These are phyloP conservation scores for Cicer judaicum DNA, from an alignment of 306 rosid species.

Conservation along the genomic window DNA sequence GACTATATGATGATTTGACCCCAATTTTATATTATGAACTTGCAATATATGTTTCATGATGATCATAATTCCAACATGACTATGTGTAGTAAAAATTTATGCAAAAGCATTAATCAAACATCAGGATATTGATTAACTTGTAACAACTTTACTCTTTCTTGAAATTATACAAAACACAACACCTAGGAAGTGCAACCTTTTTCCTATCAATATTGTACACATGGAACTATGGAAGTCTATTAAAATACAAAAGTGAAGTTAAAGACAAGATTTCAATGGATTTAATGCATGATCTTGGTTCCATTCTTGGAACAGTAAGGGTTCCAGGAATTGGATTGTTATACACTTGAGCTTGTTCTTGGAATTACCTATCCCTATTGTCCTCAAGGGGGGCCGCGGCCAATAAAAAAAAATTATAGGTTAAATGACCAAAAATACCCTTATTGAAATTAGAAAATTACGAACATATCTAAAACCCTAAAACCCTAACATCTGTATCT, in stretches of 20 bases:
- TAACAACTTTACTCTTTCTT: neutral
- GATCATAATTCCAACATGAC: slow-evolving; percentile 18
- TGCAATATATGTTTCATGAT: slow-evolving; percentile 32
- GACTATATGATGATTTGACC: neutral
- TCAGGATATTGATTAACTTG: too few species aligned
- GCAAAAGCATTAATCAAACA: neutral
- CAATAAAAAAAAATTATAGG: too few species aligned
- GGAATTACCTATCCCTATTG: too few species aligned
- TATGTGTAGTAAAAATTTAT: neutral
- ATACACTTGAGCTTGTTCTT: too few species aligned
- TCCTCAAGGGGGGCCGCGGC: too few species aligned
- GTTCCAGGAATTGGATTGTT: too few species aligned
- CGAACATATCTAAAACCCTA: too few species aligned
- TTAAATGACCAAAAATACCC: too few species aligned
- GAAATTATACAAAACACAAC: too few species aligned
- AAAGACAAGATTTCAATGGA: slow-evolving; percentile 72
- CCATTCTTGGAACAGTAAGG: neutral
- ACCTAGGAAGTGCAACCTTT: slow-evolving; percentile 45
- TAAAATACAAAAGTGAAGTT: slow-evolving; percentile 76
- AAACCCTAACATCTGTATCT: too few species aligned
- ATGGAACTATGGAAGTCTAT: slow-evolving; percentile 90
- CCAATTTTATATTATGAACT: neutral
- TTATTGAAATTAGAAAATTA: too few species aligned
- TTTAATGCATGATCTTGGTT: slow-evolving; percentile 70
- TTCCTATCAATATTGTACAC: slow-evolving; percentile 81